Evolutionary conservation across 257 asterid genomes (phyloP), one percentile per base, ranked within the genome.

Genomic region (Solanum medicagineum): DNA sequence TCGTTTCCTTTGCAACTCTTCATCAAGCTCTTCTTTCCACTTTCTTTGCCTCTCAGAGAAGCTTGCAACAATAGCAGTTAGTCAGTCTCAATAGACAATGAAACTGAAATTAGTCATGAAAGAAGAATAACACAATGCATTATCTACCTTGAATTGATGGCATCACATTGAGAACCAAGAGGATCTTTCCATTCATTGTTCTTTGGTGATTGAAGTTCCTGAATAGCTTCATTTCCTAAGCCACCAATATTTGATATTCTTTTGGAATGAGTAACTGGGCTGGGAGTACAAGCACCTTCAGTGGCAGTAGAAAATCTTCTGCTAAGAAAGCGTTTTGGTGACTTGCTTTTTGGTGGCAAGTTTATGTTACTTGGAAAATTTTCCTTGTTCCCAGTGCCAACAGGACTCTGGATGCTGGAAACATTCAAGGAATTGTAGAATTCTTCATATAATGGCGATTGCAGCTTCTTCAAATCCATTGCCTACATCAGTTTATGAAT

Each of bases 11-110:
- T 93, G 96, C 26, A 97, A 94, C 90, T 97, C 99, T 89, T 95
- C 95, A 81, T 88, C 98, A 85, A 97, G 99, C 91, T 97, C 99
- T 92, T 93, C 98, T 90, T 97, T 94, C 99, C 99, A 97, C 90
- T 91, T 93, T 89, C 91, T 91, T 81, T 95, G 95, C 90, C 91
- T 94, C 92, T 94, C 98, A 10, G 91, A 79, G 86, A 92, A 93
- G 89, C 92, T 93, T 86, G 91, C 70, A 85, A 91, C 88, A 85
- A 86, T 75, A 75, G 81, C 79, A 86, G 66, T 70, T 29, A 69
- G 36, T 79, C 69, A 85, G 85, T 79, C 84, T 83, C 84, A 88
- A 86, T 86, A 83, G 9, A 32, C 63, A 22, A 53, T 49, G 54
- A 24, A 51, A 19, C 53, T 45, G 73, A 68, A 59, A 47, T 26